These are phyloP conservation scores for Schwanniomyces vanrijiae DNA, from an alignment of 805 yeast genomes.

Conservation along the genomic window DNA sequence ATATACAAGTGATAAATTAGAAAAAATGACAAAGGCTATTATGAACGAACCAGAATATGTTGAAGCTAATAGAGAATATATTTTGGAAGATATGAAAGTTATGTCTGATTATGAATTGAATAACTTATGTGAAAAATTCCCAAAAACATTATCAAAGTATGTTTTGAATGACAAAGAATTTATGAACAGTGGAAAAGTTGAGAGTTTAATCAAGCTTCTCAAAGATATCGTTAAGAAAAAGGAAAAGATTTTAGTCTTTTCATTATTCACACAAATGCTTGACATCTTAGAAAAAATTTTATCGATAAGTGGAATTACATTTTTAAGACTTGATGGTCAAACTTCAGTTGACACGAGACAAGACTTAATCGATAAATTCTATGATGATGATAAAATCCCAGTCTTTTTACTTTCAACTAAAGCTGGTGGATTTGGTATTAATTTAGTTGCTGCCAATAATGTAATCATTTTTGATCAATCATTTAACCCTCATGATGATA, in stretches of 20 bases:
- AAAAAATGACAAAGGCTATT: conserved; percentile 72
- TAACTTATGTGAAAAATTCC: conserved; percentile 69
- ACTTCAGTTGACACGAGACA: conserved; percentile 94
- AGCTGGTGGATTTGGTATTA: conserved; percentile 99
- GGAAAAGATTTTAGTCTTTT: conserved; percentile 76
- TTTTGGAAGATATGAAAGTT: conserved; percentile 90
- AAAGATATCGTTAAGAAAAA: conserved; percentile 53
- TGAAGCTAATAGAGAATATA: conserved; percentile 74
- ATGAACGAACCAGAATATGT: conserved; percentile 79
- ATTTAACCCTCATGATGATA: conserved; percentile 97
- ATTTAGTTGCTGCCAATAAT: conserved; percentile 89
- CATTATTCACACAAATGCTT: conserved; percentile 88
- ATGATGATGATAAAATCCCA: conserved; percentile 78
- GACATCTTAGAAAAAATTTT: conserved; percentile 83
- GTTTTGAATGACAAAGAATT: conserved; percentile 54
- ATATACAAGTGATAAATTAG: conserved; percentile 56
- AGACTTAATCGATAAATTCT: conserved; percentile 83
- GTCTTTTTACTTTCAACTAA: conserved; percentile 88
- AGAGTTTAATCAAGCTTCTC: conserved; percentile 56
- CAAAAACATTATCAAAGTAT: conserved; percentile 57
- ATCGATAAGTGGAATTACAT: conserved; percentile 61
- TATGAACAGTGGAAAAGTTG: conserved; percentile 75
- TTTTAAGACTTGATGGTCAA: conserved; percentile 86
- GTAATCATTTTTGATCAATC: conserved; percentile 92
- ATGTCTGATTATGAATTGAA: conserved; percentile 92